Evolutionary conservation across 768 basidiomycete genomes (phyloP).

Genomic region (Dacryopinax spathularia): DNA sequence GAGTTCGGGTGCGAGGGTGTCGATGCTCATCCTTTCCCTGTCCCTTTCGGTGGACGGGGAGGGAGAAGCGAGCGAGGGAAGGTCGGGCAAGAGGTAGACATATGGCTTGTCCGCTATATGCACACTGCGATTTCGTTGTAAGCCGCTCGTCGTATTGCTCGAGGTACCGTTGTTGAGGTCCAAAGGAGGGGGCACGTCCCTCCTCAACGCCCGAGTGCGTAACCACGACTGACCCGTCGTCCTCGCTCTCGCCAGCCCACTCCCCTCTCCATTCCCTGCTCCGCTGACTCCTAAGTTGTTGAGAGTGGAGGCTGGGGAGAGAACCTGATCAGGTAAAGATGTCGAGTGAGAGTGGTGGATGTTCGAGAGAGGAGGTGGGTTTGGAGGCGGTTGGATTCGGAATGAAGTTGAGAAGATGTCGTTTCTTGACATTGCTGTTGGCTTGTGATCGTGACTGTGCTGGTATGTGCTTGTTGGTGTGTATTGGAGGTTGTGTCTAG

Average conservation of each 20-base stretch:
- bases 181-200: neutral
- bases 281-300: too few species aligned
- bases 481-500: neutral
- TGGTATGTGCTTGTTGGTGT: neutral
- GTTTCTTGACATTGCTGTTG: neutral
- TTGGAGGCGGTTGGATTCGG: slow-evolving; percentile 9
- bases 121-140: neutral
- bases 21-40: neutral
- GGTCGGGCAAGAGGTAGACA: neutral
- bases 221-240: neutral
- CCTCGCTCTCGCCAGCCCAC: neutral
- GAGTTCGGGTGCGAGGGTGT: neutral
- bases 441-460: too few species aligned
- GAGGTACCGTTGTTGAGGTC: neutral
- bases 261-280: too few species aligned
- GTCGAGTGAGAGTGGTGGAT: neutral
- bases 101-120: neutral
- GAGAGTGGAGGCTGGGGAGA: neutral
- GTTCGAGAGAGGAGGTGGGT: neutral
- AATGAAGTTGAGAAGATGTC: slow-evolving; percentile 5
- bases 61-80: too few species aligned
- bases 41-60: too few species aligned
- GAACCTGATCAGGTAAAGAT: neutral
- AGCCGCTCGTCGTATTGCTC: too few species aligned
- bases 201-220: neutral